Evolutionary conservation across 2,329 filamentous ascomycete species (phyloP), one percentile per base, ranked within the genome.

Genomic region (Phialophora expanda): DNA sequence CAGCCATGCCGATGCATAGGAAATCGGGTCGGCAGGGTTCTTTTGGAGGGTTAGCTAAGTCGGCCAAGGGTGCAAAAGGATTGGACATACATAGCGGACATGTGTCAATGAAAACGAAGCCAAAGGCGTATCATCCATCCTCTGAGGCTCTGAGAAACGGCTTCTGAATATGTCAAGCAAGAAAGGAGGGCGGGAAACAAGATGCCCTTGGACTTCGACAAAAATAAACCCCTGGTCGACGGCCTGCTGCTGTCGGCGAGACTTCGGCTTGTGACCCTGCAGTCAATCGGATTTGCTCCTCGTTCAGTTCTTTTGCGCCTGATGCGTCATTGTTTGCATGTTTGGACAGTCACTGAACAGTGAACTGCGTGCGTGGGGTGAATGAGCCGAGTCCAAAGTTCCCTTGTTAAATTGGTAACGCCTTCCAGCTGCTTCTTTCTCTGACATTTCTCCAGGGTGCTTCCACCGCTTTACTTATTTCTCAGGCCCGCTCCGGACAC

Each of bases 41-140:
- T 97, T 17, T 32, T 51, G 3, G 12, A 14, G 20, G 20, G 74
- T 65, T 26, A 56, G 56, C 53, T 32, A 24, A n/a, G 28, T 30
- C 11, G 17, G 8, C 11, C 11, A 28, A 9, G 22, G 38, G n/a
- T n/a, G 54, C 34, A 60, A 28, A 50, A 55, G 17, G 30, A 46
- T 30, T 24, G 7, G 24, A 53, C 87, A 75, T 81, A 96, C 93
- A 84, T 98, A 98, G 82, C 95, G 92, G 73, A 98, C 93, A 81
- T 98, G 94, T 11, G 95, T 98, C 72, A 99, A 82, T 59, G 94
- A 97, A 67, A 99, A 86, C 26, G 94, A 98, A 59, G 93, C 92
- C 64, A 98, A 83, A 48, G 91, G 88, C 62, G 75, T 73, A 63
- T 80, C 77, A 38, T 71, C 70, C 70, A 44, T 44, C 14, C 17